Evolutionary conservation across 2,329 filamentous ascomycete genomes (phyloP), one percentile per base, ranked within the genome.

Genomic region (Aspergillus candidus): DNA sequence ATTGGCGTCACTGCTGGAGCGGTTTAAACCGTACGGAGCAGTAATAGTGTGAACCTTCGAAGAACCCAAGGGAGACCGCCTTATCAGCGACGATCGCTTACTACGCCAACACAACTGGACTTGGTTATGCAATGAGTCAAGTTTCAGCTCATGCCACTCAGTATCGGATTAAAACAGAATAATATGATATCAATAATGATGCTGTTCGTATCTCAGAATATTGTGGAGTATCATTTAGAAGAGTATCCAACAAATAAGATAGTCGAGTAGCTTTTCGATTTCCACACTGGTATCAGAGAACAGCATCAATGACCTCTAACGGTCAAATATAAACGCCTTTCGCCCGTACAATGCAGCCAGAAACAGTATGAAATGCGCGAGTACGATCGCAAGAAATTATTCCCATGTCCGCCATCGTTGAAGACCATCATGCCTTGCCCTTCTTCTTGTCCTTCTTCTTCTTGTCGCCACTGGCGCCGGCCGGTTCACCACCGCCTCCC

Each of bases 361-460:
- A 59, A 59, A 43, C 43, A 47, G 6, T 44, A 51, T 47, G 38
- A 39, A 48, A 44, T 43, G 49, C 41, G 52, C 40, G 41, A 47
- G 55, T 44, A 52, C 8, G 22, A 27, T 27, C 22, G 22, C 32
- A 44, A 35, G 44, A 44, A 31, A 41, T 13, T 41, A 38, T 30
- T 39, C 30, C 32, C 15, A 33, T 11, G 11, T 27, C 29, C 38
- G 22, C 30, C 43, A 46, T 33, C 31, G 4, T 14, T 8, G 35
- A 7, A 15, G 22, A 11, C 41, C 11, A 41, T 61, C 47, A 68
- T 33, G 63, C 65, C 53, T 74, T 74, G 38, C 60, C 63, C 59
- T 71, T 72, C 65, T 74, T 75, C 60, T 74, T 73, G 43, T 73
- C 66, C 53, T 75, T 72, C 58, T 75, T 72, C 49, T 66, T 70